Evolutionary conservation across 2,329 filamentous ascomycete genomes (phyloP), one percentile per base, ranked within the genome.

Genomic region (Talaromyces islandicus): DNA sequence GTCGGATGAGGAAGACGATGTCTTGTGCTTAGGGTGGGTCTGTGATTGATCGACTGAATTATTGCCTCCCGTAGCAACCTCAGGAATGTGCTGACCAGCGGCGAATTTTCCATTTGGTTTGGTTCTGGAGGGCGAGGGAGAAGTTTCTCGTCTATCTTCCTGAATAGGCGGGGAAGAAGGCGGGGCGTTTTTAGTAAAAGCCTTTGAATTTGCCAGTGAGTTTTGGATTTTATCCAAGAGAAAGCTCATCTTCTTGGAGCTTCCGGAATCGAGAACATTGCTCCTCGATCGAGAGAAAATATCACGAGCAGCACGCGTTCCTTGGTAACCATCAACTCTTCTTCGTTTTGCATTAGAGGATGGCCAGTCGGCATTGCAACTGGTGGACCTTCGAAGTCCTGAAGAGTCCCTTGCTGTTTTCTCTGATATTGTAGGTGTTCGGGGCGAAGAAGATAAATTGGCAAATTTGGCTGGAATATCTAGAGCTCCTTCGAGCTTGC

Each of bases 311-410:
- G 75, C 77, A 62, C 79, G 80, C 14, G 68, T 64, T 24, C 76
- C 70, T 57, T 72, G 64, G 50, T 64, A 72, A 35, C 78, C 79
- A 55, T 86, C 83, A 7, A 85, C 68, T 65, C 82, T 88, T 65
- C 87, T 82, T 64, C 87, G 81, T 72, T 92, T 92, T 1, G 75
- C 64, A 58, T 75, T 77, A n/a, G 79, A 79, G 4, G 73, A 77
- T n/a, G 88, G 87, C 82, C 88, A 90, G 65, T 89, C 83, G 25
- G 83, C 79, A 19, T 87, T 88, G 69, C 86, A 89, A 70, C 88
- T 91, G 61, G 87, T 82, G 2, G 88, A 82, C 64, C 88, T 83
- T 66, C 87, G 82, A 48, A 91, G 72, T 4, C 78, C 79, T 61
- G 75, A 77, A 62, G 76, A 80, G 53, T 76, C 77, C 64, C 75